Percentiles rank a stretch among this genome's conserved stretches.
phyloP scores from a whole-genome alignment of 1,284 basidiomycete genomes.

The Moniliophthora roreri region DNA sequence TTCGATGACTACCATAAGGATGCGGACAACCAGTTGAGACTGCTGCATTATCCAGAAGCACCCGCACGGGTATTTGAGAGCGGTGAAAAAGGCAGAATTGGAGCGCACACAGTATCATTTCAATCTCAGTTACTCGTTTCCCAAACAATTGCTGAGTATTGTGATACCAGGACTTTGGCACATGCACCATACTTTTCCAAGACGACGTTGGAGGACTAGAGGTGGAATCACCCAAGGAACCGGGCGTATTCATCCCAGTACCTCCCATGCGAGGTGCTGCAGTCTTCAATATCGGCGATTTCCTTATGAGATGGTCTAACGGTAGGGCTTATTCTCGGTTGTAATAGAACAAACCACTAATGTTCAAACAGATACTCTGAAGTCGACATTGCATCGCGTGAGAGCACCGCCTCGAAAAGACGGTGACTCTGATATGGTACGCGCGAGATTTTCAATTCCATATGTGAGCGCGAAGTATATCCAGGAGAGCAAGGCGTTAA shows the following conservation, averaged over 20 bases:
- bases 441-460: conserved; percentile 55
- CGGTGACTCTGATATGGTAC: conserved; percentile 34
- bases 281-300: conserved; percentile 63
- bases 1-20: conserved; percentile 43
- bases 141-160: no score
- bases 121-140: no score
- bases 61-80: conserved; percentile 10
- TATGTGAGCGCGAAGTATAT: conserved; percentile 37
- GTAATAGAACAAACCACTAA: background rate
- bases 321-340: conserved; percentile 11
- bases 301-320: conserved; percentile 48
- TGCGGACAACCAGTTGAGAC: conserved; percentile 55
- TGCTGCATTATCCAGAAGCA: conserved; percentile 57
- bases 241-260: conserved; percentile 49
- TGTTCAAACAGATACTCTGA: conserved; percentile 39
- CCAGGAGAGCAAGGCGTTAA: conserved; percentile 9
- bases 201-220: conserved; percentile 61
- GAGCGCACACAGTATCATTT: conserved; percentile 10
- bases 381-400: conserved; percentile 63
- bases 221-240: conserved; percentile 50
- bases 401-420: conserved; percentile 37
- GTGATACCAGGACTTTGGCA: conserved; percentile 49
- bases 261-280: conserved; percentile 49
- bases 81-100: conserved; percentile 14
- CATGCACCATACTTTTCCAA: conserved; percentile 58